Conservation (phyloP, 2,329 filamentous ascomycete species). For the Penicillium sp. region DNA sequence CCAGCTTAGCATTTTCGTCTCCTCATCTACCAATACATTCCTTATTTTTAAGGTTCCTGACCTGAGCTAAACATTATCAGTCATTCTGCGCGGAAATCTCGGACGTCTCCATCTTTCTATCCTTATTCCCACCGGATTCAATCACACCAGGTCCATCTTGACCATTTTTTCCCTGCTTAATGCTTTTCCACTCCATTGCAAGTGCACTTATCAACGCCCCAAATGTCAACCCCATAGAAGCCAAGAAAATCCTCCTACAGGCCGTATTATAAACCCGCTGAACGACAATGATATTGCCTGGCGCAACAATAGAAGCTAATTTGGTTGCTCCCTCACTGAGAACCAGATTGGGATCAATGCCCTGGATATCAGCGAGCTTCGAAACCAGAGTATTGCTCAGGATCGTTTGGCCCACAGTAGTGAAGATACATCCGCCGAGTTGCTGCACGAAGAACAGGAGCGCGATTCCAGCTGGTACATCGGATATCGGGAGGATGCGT, state of each 20-base stretch:
- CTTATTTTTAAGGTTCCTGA: too few relatives aligned
- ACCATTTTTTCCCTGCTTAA: constrained; percentile 6
- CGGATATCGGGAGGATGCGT: constrained; percentile 21
- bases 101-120: background rate
- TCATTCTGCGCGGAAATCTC: background rate
- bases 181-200: constrained; percentile 4
- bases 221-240: background rate
- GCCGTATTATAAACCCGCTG: background rate
- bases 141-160: background rate
- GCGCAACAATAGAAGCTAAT: background rate
- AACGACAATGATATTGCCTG: background rate
- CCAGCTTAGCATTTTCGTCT: background rate
- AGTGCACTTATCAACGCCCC: background rate
- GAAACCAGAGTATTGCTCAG: constrained; percentile 18
- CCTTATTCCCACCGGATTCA: background rate
- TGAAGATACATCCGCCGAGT: constrained; percentile 26
- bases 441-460: constrained; percentile 27
- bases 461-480: constrained; percentile 27
- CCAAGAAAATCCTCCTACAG: background rate
- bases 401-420: constrained; percentile 23
- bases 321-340: background rate
- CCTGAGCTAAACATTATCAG: background rate
- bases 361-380: background rate
- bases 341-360: background rate
- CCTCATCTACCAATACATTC: background rate